These are phyloP conservation scores for Escallonia rubra DNA, from an alignment of 129 eudicot genomes.

Conservation along the genomic window DNA sequence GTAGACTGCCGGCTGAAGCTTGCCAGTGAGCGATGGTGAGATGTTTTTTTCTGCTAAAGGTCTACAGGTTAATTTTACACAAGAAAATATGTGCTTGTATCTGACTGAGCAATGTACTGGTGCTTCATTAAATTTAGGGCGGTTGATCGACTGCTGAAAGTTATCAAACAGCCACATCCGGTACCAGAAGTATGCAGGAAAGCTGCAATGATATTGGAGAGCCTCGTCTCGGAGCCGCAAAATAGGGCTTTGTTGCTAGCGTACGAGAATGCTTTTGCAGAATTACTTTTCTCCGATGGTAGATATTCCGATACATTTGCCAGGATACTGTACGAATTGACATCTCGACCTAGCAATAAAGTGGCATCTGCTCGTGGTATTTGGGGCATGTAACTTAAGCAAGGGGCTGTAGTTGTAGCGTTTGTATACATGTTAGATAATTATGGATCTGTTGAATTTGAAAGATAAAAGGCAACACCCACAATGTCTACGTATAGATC, in stretches of 20 bases:
- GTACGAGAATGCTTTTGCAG: constrained; percentile 87
- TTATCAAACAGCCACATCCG: constrained; percentile 80
- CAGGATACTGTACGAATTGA: constrained; percentile 78
- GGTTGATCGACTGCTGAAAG: constrained; percentile 80
- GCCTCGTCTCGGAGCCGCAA: constrained; percentile 88
- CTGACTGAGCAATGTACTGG: background rate
- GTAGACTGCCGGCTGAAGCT: constrained; percentile 94
- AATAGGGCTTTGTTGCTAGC: constrained; percentile 68
- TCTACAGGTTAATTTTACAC: too few relatives aligned
- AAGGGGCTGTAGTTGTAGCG: background rate
- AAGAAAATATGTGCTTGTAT: too few relatives aligned
- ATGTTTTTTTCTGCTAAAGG: background rate
- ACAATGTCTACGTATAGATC: background rate
- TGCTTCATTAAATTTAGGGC: constrained; percentile 57
- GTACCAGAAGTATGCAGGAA: constrained; percentile 95
- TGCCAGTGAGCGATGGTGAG: constrained; percentile 95
- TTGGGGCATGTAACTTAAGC: constrained; percentile 82
- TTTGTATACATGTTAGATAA: background rate
- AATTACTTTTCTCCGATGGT: constrained; percentile 77
- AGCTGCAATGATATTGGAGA: constrained; percentile 83
- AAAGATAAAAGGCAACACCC: constrained; percentile 1
- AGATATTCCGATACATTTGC: constrained; percentile 83
- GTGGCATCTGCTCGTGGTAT: constrained; percentile 83
- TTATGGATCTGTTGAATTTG: constrained; percentile 1
- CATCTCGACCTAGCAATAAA: constrained; percentile 84